Evolutionary conservation across 345 rosid genomes (phyloP).

Genomic region (Sonneratia alba): DNA sequence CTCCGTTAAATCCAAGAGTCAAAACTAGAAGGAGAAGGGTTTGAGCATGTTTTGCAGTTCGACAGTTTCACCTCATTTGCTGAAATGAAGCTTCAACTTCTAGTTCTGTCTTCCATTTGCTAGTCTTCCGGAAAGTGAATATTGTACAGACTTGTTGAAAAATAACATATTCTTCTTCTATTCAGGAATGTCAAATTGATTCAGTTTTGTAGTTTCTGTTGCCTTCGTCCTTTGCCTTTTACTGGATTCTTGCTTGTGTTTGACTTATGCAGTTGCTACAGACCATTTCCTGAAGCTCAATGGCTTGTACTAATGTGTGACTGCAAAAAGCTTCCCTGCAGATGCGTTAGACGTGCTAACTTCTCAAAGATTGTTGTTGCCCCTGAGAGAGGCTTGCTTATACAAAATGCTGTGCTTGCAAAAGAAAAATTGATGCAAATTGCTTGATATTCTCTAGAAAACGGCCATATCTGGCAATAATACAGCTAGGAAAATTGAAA

Average conservation of each 20-base stretch:
- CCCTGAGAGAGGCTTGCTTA: too few relatives aligned
- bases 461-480: background rate
- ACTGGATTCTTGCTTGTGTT: background rate
- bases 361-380: too few relatives aligned
- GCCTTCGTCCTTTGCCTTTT: background rate
- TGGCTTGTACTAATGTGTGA: background rate
- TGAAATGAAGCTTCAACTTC: background rate
- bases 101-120: background rate
- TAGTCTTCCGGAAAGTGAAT: background rate
- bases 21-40: background rate
- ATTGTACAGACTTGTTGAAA: conserved; percentile 1
- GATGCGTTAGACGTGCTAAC: background rate
- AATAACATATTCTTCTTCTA: background rate
- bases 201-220: background rate
- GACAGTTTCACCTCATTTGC: background rate
- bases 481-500: background rate
- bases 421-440: background rate
- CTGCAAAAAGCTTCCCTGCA: background rate
- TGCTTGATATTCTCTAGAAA: background rate
- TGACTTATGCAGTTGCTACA: background rate
- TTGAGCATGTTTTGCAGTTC: background rate
- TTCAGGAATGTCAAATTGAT: background rate
- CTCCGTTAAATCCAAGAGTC: background rate
- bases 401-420: too few relatives aligned
- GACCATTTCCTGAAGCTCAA: background rate